A percentile compares a stretch with the other conserved stretches of the same genome.
Conservation (phyloP, 108 stramenopile species). For the Parmales sp. region DNA sequence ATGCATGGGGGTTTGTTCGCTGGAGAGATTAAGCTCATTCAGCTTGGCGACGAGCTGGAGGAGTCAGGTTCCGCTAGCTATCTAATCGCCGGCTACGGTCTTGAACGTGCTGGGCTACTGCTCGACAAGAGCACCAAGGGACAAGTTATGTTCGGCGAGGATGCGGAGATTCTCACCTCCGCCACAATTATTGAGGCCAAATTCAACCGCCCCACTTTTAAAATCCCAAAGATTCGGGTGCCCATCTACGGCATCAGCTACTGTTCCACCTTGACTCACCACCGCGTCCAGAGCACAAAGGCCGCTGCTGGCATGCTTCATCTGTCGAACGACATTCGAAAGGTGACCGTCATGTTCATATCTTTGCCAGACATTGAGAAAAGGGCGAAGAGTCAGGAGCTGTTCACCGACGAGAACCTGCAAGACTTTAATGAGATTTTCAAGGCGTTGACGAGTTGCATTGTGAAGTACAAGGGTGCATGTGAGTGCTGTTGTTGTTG, state of each 20-base stretch:
- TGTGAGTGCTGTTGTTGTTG: too few species aligned
- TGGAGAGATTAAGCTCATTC: too few species aligned
- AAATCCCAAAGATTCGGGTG: not conserved
- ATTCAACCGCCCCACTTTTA: not conserved
- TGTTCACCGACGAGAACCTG: not conserved
- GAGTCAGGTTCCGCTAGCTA: too few species aligned
- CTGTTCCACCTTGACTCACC: not conserved
- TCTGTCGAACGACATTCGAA: not conserved
- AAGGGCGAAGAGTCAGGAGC: not conserved
- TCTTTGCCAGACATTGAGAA: constrained; percentile 3
- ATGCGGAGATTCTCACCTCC: constrained; percentile 22
- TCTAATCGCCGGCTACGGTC: too few species aligned
- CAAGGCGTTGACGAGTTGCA: not conserved
- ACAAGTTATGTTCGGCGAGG: constrained; percentile 27
- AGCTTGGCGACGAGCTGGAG: too few species aligned
- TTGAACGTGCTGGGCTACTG: constrained; percentile 27
- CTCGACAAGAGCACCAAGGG: constrained; percentile 33
- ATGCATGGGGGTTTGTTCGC: too few species aligned
- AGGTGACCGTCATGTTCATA: not conserved
- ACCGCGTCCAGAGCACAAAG: not conserved
- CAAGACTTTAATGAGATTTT: not conserved
- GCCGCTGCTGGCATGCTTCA: not conserved
- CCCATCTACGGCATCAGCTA: not conserved
- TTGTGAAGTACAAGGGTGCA: not conserved
- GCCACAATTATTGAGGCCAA: too few species aligned